These are phyloP conservation scores for Petunia hybrid DNA, from an alignment of 305 asterid species.

Conservation along the genomic window DNA sequence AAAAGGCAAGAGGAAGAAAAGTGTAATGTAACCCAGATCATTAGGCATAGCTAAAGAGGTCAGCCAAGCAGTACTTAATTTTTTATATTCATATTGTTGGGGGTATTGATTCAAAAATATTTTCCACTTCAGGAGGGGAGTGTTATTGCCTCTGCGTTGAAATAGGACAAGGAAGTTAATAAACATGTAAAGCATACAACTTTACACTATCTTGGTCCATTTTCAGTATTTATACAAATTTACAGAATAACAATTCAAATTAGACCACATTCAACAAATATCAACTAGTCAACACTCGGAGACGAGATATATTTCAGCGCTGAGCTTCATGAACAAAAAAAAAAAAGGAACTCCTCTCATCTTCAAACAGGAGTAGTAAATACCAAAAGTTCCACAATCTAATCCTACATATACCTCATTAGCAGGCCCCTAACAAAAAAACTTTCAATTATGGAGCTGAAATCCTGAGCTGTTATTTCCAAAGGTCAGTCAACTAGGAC, in stretches of 20 bases:
- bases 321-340: constrained; percentile 1
- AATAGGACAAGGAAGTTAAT: constrained; percentile 6
- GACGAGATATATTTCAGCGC: background rate
- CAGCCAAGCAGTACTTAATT: background rate
- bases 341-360: background rate
- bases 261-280: background rate
- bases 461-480: background rate
- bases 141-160: background rate
- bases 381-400: background rate
- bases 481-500: background rate
- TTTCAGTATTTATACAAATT: background rate
- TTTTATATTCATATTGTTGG: background rate
- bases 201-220: background rate
- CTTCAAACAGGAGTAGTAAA: background rate
- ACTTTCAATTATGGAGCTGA: background rate
- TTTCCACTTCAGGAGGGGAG: background rate
- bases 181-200: background rate
- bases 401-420: background rate
- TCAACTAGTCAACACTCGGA: background rate
- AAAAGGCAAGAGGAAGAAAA: constrained; percentile 26
- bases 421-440: constrained; percentile 18
- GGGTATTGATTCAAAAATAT: background rate
- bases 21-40: constrained; percentile 27
- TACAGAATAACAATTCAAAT: background rate
- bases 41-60: constrained; percentile 21